Base-by-base conservation (phyloP, 1,139 yeast species). In the Saccharomyces hybrid region DNA sequence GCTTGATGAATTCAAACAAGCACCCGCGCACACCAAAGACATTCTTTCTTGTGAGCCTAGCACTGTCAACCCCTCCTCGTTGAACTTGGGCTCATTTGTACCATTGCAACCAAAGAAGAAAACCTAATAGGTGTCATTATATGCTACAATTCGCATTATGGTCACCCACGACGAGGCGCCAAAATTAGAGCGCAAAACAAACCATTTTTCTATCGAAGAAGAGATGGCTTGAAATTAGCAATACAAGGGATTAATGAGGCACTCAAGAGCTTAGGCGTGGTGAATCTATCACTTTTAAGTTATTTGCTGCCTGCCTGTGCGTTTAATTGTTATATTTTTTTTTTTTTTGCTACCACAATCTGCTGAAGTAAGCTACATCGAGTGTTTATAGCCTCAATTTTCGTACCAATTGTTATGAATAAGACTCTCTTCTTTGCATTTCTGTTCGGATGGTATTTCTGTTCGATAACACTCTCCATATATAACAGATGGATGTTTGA, bases 401-500 rank as follows among this genome's bases (percentile, higher is more conserved):
- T 16, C 44, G 44, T 38, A 19, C 19, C 44, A 38, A 16, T 19
- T 38, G 44, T 9, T 19, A 38, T 38, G 44, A 19, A 38, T 38
- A 38, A 24, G 24, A 19, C 24, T 19, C n/a, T 38, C 44, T 38
- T 38, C 19, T 38, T 38, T 19, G 26, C 26, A 38, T 38, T 63
- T 49, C 72, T 73, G 3, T 29, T 57, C 6, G 77, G 78, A 14
- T 75, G 78, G 88, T 82, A 82, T 64, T 56, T 76, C 16, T 83
- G 83, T 59, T 86, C 95, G 12, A 77, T 89, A 57, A 72, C 88
- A 12, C 81, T 91, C 31, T 86, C 96, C n/a, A 76, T 91, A 38
- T 93, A 93, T 74, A 93, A 93, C 75, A 93, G 91, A 71, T 91
- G 97, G 97, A 91, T 93, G 97, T 93, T 91, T 73, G 91, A 95